Evolutionary conservation across 768 basidiomycete genomes (phyloP).

Genomic region (Leccinum imitatum): DNA sequence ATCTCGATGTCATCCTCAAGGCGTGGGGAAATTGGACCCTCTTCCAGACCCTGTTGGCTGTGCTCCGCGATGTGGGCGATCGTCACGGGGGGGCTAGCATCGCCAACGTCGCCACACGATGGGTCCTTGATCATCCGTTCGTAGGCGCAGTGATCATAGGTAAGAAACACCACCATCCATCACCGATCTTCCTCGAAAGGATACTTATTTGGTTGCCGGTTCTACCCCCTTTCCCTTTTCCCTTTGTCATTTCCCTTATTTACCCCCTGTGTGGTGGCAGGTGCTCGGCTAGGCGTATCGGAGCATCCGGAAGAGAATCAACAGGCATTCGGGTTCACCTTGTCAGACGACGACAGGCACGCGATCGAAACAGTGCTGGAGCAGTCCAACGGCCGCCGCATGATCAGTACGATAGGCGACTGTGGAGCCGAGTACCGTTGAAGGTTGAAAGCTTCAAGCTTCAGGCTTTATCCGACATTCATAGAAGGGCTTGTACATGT

Average conservation of each 20-base stretch:
- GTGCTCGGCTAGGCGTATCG: constrained; percentile 70
- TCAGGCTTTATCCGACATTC: background rate
- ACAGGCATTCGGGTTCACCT: constrained; percentile 55
- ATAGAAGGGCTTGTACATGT: background rate
- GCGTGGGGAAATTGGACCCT: constrained; percentile 79
- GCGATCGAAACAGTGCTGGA: constrained; percentile 64
- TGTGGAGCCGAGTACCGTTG: constrained; percentile 81
- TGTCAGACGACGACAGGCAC: constrained; percentile 55
- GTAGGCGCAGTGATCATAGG: constrained; percentile 83
- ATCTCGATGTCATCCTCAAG: constrained; percentile 77
- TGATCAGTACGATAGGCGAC: constrained; percentile 74
- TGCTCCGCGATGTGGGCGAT: constrained; percentile 64
- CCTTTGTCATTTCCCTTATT: background rate
- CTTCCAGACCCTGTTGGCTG: constrained; percentile 63
- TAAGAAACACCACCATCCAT: constrained; percentile 21
- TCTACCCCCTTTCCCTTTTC: constrained; percentile 27
- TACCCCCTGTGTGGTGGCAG: constrained; percentile 22
- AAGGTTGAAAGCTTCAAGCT: background rate
- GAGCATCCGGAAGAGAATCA: constrained; percentile 73
- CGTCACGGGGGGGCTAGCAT: constrained; percentile 65
- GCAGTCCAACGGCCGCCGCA: constrained; percentile 56
- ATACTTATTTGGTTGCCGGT: background rate
- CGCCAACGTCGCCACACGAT: constrained; percentile 77
- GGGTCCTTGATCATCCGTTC: constrained; percentile 76
- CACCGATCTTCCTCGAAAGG: constrained; percentile 1